These are phyloP conservation scores for Diaporthe citri DNA, from an alignment of 2,329 filamentous ascomycete genomes.

Conservation along the genomic window DNA sequence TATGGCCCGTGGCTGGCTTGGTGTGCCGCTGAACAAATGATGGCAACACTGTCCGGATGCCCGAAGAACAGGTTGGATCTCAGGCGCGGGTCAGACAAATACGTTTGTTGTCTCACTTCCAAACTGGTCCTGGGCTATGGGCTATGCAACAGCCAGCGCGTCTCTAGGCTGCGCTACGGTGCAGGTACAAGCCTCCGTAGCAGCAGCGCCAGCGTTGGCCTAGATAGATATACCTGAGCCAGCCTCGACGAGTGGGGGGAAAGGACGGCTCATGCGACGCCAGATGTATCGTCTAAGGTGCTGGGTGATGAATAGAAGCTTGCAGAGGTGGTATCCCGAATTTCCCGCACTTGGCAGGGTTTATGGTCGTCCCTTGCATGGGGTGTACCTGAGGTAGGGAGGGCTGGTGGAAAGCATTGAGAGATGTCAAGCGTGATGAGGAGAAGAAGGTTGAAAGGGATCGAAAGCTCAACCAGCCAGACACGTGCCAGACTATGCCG, in stretches of 20 bases:
- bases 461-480: background rate
- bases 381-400: background rate
- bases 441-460: background rate
- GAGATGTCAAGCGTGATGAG: conserved; percentile 17
- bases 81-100: background rate
- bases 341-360: background rate
- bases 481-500: background rate
- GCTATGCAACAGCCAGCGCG: background rate
- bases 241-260: background rate
- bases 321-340: background rate
- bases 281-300: background rate
- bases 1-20: background rate
- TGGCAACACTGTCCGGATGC: background rate
- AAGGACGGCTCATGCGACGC: background rate
- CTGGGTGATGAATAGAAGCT: background rate
- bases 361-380: conserved; percentile 15
- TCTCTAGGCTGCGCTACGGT: background rate
- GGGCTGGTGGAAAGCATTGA: background rate
- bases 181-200: background rate
- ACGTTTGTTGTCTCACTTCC: conserved; percentile 1
- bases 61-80: background rate
- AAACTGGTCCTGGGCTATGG: no score
- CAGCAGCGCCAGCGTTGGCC: background rate
- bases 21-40: background rate
- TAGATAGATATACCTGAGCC: background rate